Evolutionary conservation across 202 grass and related monocot genomes (phyloP), one percentile per base, ranked within the genome.

Genomic region (Carex sylvatica): DNA sequence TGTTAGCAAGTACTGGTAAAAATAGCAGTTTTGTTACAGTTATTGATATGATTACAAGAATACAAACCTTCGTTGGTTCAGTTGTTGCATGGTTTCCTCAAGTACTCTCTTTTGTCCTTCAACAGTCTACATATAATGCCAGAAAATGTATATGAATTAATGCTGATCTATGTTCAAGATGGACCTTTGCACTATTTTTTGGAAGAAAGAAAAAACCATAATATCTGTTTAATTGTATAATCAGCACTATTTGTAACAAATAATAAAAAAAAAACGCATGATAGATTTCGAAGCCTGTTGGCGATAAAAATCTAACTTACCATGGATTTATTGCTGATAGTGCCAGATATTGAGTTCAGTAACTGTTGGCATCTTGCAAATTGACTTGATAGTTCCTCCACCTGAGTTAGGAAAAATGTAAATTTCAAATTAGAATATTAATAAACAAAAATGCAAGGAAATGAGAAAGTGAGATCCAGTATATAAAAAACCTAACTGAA

Each of bases 281-380:
- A 53, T 80, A 82, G 20, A 66, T 54, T 31, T 76, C 12, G 14
- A 76, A 58, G 51, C 22, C 42, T 46, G 1, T 2, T 46, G 61
- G 30, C 30, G 3, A 69, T 1, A 51, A 30, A 61, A 51, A 49
- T 18, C 54, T 31, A 89, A 85, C 90, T 89, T 88, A 97, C 94
- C 82, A 89, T 80, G 79, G 90, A 97, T 23, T 91, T 97, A 16
- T 88, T 78, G 70, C 85, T 92, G 80, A 97, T 87, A 44, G 85
- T 94, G 82, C 88, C 94, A 76, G 94, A 97, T 75, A 97, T 97
- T 44, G 88, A 91, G 60, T 97, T 94, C 63, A 97, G 76, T 53
- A 94, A 72, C 83, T 94, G 92, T 19, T 97, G 94, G 60, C 94
- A 92, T 69, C 84, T 94, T 47, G 78, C 58, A 83, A 97, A 97